Conservation (phyloP, 2,329 filamentous ascomycete species). For the Ceratocystis huliohia region DNA sequence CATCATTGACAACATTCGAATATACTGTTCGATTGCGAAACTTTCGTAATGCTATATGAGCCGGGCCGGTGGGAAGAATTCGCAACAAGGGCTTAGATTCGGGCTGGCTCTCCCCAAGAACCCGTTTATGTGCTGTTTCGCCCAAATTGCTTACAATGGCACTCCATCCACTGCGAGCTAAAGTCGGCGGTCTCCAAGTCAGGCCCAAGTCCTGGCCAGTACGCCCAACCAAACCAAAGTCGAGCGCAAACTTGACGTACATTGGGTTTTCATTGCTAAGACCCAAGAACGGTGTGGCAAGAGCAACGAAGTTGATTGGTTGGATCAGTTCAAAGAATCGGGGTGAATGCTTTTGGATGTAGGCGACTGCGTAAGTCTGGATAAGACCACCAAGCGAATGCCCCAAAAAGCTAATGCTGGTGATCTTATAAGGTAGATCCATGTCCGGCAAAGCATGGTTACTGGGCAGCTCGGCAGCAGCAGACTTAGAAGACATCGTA, state of each 20-base stretch:
- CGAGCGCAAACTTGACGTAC: conserved; percentile 92
- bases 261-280: conserved; percentile 95
- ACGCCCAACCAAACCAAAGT: conserved; percentile 90
- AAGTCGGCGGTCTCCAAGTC: conserved; percentile 81
- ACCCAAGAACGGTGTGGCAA: conserved; percentile 79
- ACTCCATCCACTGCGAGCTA: conserved; percentile 76
- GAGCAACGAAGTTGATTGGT: conserved; percentile 78
- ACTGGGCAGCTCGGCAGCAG: background rate
- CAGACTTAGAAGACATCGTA: background rate
- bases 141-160: conserved; percentile 73
- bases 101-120: conserved; percentile 51
- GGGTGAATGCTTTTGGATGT: conserved; percentile 92
- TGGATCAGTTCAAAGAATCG: conserved; percentile 76
- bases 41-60: conserved; percentile 71
- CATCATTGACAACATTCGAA: conserved; percentile 95
- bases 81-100: conserved; percentile 79
- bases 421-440: conserved; percentile 57
- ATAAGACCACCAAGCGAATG: conserved; percentile 84
- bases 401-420: conserved; percentile 87
- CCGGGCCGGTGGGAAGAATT: conserved; percentile 82
- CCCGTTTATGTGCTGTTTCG: conserved; percentile 48
- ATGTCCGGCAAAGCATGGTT: conserved; percentile 29
- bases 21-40: conserved; percentile 88
- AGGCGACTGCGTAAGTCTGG: conserved; percentile 89
- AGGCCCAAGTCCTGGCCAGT: conserved; percentile 91